These are phyloP conservation scores for Coniophora puteana DNA, from an alignment of 1,284 basidiomycete species.

Conservation along the genomic window DNA sequence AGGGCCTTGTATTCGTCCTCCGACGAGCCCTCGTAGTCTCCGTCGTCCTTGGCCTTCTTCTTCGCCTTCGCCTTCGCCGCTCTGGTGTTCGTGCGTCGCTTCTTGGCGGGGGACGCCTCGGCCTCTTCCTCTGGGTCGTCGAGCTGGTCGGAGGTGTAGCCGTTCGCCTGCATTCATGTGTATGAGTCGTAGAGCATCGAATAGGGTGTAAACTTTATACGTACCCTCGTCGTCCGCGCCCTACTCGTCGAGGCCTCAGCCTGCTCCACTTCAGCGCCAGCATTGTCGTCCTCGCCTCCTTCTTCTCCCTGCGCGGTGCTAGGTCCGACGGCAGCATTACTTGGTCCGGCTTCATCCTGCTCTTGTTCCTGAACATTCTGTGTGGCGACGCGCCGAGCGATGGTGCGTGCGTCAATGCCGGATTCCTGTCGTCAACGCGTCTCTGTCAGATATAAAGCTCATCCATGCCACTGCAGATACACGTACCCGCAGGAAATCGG, in stretches of 20 bases:
- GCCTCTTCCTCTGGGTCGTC: conserved; percentile 51
- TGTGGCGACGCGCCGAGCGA: conserved; percentile 56
- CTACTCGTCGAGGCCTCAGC: conserved; percentile 10
- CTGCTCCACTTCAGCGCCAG: conserved; percentile 18
- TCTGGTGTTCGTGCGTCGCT: conserved; percentile 33
- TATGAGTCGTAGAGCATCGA: too few species aligned
- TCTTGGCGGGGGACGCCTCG: conserved; percentile 31
- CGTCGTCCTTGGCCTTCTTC: conserved; percentile 42
- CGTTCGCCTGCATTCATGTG: conserved; percentile 40
- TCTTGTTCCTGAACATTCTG: conserved; percentile 35
- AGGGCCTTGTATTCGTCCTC: conserved; percentile 57
- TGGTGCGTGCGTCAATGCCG: conserved; percentile 71
- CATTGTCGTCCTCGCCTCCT: conserved; percentile 30
- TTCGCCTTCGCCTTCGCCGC: conserved; percentile 48
- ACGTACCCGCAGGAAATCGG: conserved; percentile 84
- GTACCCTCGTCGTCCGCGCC: conserved; percentile 12
- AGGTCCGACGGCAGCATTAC: too few species aligned
- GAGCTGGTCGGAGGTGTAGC: conserved; percentile 70
- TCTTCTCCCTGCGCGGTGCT: too few species aligned
- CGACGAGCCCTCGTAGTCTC: conserved; percentile 41
- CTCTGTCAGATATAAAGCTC: too few species aligned
- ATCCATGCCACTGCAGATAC: too few species aligned
- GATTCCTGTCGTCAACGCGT: conserved; percentile 50
- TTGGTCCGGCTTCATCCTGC: conserved; percentile 46
- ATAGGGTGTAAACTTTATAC: conserved; percentile 6